Conservation (phyloP, 352 stramenopile genomes). For the Phytophthora lateralis region DNA sequence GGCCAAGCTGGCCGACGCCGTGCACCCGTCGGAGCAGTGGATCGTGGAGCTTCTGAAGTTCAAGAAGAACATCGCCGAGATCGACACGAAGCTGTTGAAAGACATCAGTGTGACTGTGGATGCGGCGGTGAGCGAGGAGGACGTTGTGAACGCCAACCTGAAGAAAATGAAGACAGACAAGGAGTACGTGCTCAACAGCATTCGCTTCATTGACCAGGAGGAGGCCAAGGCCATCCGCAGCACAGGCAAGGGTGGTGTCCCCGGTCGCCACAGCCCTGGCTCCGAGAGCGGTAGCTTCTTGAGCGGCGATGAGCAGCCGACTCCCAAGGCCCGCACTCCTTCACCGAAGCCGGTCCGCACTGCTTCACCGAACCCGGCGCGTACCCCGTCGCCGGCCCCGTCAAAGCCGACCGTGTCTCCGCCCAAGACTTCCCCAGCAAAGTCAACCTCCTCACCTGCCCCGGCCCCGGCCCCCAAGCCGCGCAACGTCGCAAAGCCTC, state of each 20-base stretch:
- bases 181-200: conserved; percentile 90
- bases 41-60: conserved; percentile 87
- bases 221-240: conserved; percentile 87
- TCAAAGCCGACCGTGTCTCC: conserved; percentile 22
- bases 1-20: conserved; percentile 60
- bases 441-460: conserved; percentile 29
- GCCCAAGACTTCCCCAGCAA: conserved; percentile 15
- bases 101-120: conserved; percentile 62
- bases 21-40: conserved; percentile 87
- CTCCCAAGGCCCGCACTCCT: conserved; percentile 37
- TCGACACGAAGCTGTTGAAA: conserved; percentile 72
- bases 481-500: conserved; percentile 31
- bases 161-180: conserved; percentile 90
- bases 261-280: conserved; percentile 49
- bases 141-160: conserved; percentile 62
- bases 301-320: conserved; percentile 42
- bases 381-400: conserved; percentile 30
- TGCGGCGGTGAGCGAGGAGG: conserved; percentile 63
- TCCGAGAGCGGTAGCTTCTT: conserved; percentile 66
- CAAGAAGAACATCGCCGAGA: conserved; percentile 88
- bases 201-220: conserved; percentile 90
- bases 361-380: conserved; percentile 27
- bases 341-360: conserved; percentile 40
- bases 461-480: conserved; percentile 28
- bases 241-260: conserved; percentile 68